Base-by-base conservation (phyloP, 306 rosid genomes). In the Trifolium dubium region DNA sequence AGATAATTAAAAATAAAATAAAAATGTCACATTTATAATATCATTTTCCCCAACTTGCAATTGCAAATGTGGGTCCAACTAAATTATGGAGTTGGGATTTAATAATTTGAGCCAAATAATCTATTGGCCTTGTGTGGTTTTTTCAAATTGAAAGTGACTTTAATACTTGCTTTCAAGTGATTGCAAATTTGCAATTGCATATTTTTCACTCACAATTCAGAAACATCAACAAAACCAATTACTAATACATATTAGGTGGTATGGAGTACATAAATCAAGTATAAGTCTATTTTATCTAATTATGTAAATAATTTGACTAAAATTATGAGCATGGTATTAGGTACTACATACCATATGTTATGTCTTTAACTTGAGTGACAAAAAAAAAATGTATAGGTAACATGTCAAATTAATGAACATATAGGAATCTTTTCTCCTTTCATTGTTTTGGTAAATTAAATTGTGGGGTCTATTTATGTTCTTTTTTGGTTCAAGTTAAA, bases 401-500 rank as follows among this genome's bases (percentile, higher is more conserved):
- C 69, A 69, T 64, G 73, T 75, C 41, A 81, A 59, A 62, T 63
- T 53, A 69, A n/a, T 74, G 60, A 44, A 68, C 34, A 55, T 37
- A 61, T 53, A 54, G 41, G 74, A 77, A 81, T 81, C 75, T 69
- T 69, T 46, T 63, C 31, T 32, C 37, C 60, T 46, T 55, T 54
- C 1, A 11, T 8, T 35, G 34, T 58, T 66, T 59, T 59, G 32
- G 49, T 58, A 64, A 47, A 78, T 78, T 29, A 62, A 67, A n/a
- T 19, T 41, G 77, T 58, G 75, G 75, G 53, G 6, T 69, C 47
- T 64, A 46, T 74, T 84, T 78, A 77, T 78, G 79, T 70, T 77
- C 81, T 70, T 74, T 74, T 17, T 11, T 74, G 75, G 73, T 78
- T 65, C 61, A 67, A 75, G 85, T 64, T 84, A 84, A 81, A 78